These are phyloP conservation scores for Talaromyces adpressus DNA, from an alignment of 495 filamentous ascomycete species.

Conservation along the genomic window DNA sequence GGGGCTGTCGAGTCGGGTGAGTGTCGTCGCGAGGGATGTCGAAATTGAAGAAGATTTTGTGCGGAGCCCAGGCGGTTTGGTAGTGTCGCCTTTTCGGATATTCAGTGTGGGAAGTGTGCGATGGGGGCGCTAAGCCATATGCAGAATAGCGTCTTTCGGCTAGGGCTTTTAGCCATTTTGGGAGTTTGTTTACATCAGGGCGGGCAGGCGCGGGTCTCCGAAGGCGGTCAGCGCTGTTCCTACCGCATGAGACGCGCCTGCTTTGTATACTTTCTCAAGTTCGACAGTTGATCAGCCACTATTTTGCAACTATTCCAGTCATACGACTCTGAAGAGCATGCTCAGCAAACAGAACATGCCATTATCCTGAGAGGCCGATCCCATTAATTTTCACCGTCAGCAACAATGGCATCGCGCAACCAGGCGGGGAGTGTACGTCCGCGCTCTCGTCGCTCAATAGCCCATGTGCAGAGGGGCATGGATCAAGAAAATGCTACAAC, in stretches of 20 bases:
- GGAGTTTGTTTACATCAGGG: conserved; percentile 35
- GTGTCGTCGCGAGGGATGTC: conserved; percentile 14
- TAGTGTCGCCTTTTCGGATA: conserved; percentile 17
- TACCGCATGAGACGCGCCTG: conserved; percentile 23
- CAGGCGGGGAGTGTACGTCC: conserved; percentile 30
- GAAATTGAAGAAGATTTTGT: conserved; percentile 38
- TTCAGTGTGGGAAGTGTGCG: conserved; percentile 34
- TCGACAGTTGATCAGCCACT: background rate
- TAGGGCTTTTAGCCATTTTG: conserved; percentile 30
- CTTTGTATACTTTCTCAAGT: conserved; percentile 3
- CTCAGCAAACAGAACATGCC: background rate
- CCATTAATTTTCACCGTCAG: background rate
- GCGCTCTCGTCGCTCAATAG: conserved; percentile 74
- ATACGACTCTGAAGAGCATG: background rate
- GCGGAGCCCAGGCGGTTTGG: conserved; percentile 10
- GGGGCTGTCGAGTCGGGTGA: conserved; percentile 22
- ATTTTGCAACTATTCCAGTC: background rate
- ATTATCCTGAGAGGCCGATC: background rate
- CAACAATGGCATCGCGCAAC: conserved; percentile 31
- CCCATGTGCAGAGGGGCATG: conserved; percentile 45
- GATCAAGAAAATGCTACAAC: conserved; percentile 71
- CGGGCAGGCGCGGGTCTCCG: conserved; percentile 4
- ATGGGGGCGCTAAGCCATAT: conserved; percentile 26
- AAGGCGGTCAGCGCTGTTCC: background rate
- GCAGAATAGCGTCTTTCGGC: conserved; percentile 26